phyloP scores from a whole-genome alignment of 768 basidiomycete genomes.

The Calocera cornea region DNA sequence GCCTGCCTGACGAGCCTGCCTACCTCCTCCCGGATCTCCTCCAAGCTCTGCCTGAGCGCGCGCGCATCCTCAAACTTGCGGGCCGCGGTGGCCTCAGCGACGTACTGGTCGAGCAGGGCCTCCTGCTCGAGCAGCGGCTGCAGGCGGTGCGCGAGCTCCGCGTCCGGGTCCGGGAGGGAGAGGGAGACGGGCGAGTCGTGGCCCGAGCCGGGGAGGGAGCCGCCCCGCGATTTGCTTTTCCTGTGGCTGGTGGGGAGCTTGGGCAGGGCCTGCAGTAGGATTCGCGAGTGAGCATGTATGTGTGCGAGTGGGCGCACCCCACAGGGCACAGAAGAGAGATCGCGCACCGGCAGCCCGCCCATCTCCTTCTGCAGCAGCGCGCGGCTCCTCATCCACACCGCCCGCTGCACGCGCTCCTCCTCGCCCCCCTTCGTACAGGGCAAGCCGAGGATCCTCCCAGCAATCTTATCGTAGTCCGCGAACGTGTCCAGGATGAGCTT shows the following conservation, averaged over 20 bases:
- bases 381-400: slow-evolving; percentile 62
- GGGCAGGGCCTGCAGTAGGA: slow-evolving; percentile 16
- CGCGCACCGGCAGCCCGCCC: slow-evolving; percentile 64
- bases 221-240: slow-evolving; percentile 5
- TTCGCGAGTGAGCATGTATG: slow-evolving; percentile 13
- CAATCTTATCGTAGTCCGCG: slow-evolving; percentile 73
- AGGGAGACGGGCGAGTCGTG: slow-evolving; percentile 21
- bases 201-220: background rate
- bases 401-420: slow-evolving; percentile 72
- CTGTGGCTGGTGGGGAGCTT: slow-evolving; percentile 13
- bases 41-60: slow-evolving; percentile 62
- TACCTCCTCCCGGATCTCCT: slow-evolving; percentile 76
- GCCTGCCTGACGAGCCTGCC: slow-evolving; percentile 36
- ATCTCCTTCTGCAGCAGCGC: slow-evolving; percentile 81
- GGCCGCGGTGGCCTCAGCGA: slow-evolving; percentile 77
- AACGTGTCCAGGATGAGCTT: slow-evolving; percentile 77
- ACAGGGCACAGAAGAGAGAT: slow-evolving; percentile 9
- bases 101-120: slow-evolving; percentile 73
- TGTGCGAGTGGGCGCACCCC: slow-evolving; percentile 12
- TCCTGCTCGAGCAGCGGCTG: slow-evolving; percentile 93
- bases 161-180: slow-evolving; percentile 60
- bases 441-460: slow-evolving; percentile 69
- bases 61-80: slow-evolving; percentile 94
- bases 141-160: slow-evolving; percentile 53
- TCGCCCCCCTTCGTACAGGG: slow-evolving; percentile 56